phyloP scores from a whole-genome alignment of 1,139 yeast genomes.

The Meyerozyma athensensis region DNA sequence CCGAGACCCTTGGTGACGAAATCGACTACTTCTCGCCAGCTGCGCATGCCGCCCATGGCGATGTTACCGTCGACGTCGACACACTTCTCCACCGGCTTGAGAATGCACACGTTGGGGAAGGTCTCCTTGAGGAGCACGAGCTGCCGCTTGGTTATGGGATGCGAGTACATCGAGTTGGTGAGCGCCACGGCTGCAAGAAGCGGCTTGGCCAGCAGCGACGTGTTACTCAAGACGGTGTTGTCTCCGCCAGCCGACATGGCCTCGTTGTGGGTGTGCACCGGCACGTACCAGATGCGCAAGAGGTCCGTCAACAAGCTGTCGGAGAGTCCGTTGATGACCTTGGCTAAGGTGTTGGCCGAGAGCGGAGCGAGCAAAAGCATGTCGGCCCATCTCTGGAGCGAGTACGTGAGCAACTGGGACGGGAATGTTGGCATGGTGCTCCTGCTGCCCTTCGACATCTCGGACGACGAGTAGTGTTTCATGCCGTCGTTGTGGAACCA shows the following conservation, averaged over 20 bases:
- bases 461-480: constrained; percentile 16
- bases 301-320: constrained; percentile 25
- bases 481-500: constrained; percentile 25
- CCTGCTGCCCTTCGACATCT: constrained; percentile 5
- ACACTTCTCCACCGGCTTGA: constrained; percentile 28
- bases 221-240: constrained; percentile 19
- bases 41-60: constrained; percentile 31
- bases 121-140: constrained; percentile 20
- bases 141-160: constrained; percentile 26
- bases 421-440: constrained; percentile 12
- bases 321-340: constrained; percentile 23
- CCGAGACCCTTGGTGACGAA: constrained; percentile 24
- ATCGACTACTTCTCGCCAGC: constrained; percentile 29
- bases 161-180: constrained; percentile 27
- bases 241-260: constrained; percentile 7
- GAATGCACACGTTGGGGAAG: constrained; percentile 24
- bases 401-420: constrained; percentile 13
- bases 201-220: constrained; percentile 20
- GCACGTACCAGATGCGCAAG: constrained; percentile 24
- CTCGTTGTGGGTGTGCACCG: constrained; percentile 6
- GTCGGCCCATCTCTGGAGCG: constrained; percentile 28
- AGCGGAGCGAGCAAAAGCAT: constrained; percentile 30
- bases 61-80: constrained; percentile 29
- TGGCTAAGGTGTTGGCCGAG: constrained; percentile 28
- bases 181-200: constrained; percentile 26